A percentile compares a stretch with the other conserved stretches of the same genome.
These are phyloP conservation scores for Mortierella alpina DNA, from an alignment of 192 early-diverging fungal genomes.

Conservation along the genomic window DNA sequence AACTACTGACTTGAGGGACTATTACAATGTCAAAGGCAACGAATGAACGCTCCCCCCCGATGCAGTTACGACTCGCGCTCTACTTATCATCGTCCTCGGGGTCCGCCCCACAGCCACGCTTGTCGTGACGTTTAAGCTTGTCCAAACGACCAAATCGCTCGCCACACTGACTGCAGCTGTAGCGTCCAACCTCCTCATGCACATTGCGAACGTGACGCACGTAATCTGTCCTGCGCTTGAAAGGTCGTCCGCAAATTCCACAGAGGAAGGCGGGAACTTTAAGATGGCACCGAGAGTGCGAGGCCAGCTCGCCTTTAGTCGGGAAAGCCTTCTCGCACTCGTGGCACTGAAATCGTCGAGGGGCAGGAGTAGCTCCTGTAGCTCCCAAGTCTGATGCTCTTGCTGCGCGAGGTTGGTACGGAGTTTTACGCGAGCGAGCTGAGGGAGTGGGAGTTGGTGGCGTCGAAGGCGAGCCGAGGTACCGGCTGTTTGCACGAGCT, in stretches of 20 bases:
- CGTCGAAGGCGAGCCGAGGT: slow-evolving; percentile 12
- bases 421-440: slow-evolving; percentile 16
- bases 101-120: slow-evolving; percentile 41
- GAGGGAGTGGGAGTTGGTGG: slow-evolving; percentile 22
- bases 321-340: slow-evolving; percentile 55
- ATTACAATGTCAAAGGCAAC: not conserved
- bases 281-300: slow-evolving; percentile 46
- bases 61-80: not conserved
- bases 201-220: slow-evolving; percentile 53
- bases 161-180: slow-evolving; percentile 43
- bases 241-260: slow-evolving; percentile 51
- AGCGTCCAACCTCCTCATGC: slow-evolving; percentile 52
- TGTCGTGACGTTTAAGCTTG: slow-evolving; percentile 51
- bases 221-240: slow-evolving; percentile 52
- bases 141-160: slow-evolving; percentile 51
- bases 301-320: slow-evolving; percentile 49
- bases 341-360: slow-evolving; percentile 45
- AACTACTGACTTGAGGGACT: not conserved
- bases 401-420: slow-evolving; percentile 24
- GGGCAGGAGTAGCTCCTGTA: slow-evolving; percentile 12
- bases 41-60: not conserved
- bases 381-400: slow-evolving; percentile 8
- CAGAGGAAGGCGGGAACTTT: slow-evolving; percentile 52
- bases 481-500: slow-evolving; percentile 19
- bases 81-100: slow-evolving; percentile 36